A percentile compares a stretch with the other conserved stretches of the same genome.
Evolutionary conservation across 768 basidiomycete species (phyloP).

Genomic region (Galerina sulciceps): DNA sequence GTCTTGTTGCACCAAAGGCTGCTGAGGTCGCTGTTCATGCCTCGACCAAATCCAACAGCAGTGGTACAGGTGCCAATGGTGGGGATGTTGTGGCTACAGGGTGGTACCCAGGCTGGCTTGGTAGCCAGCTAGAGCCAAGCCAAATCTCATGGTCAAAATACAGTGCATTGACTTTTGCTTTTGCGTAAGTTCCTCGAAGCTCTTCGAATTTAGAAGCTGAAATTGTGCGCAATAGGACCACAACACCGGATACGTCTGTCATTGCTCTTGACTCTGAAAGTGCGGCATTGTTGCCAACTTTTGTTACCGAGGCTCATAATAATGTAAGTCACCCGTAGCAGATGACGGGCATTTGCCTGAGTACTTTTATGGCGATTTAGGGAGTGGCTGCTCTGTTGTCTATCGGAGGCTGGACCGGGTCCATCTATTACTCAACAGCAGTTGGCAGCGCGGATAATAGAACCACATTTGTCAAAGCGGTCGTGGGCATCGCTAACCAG

Average conservation of each 20-base stretch:
- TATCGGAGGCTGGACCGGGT: conserved; percentile 76
- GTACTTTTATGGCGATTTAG: conserved; percentile 34
- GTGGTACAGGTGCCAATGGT: conserved; percentile 17
- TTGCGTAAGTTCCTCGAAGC: conserved; percentile 40
- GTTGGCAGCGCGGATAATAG: conserved; percentile 62
- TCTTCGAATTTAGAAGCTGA: neutral
- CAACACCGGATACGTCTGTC: conserved; percentile 35
- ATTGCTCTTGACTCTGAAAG: conserved; percentile 47
- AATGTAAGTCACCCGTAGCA: conserved; percentile 33
- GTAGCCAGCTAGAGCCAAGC: conserved; percentile 39
- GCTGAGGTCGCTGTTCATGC: conserved; percentile 5
- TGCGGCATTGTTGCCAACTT: conserved; percentile 50
- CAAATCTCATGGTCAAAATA: conserved; percentile 61
- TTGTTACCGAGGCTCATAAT: conserved; percentile 52
- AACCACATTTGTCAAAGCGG: conserved; percentile 66
- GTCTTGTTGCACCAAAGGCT: conserved; percentile 33
- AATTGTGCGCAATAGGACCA: conserved; percentile 28
- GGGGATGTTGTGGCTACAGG: conserved; percentile 48
- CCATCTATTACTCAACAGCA: conserved; percentile 62
- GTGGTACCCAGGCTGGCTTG: conserved; percentile 63
- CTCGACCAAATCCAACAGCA: neutral
- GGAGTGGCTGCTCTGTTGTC: conserved; percentile 58
- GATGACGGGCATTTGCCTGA: neutral
- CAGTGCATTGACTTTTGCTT: conserved; percentile 49
- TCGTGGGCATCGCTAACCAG: conserved; percentile 48